Evolutionary conservation across 2,329 filamentous ascomycete genomes (phyloP).

Genomic region (Arthroderma uncinatum): DNA sequence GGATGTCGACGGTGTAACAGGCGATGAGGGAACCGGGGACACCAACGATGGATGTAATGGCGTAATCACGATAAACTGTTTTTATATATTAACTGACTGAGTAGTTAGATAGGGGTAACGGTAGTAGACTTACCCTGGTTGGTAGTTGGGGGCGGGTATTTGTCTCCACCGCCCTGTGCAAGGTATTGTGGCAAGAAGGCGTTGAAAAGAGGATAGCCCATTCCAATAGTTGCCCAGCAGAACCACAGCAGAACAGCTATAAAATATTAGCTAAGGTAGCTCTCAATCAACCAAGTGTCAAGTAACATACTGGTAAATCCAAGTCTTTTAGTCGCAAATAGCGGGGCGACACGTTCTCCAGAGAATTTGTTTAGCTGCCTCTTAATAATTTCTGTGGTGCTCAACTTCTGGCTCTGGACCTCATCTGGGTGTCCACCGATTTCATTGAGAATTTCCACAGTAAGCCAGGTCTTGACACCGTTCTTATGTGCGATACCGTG

Average conservation of each 20-base stretch:
- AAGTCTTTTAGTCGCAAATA: constrained; percentile 44
- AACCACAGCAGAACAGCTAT: constrained; percentile 53
- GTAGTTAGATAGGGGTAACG: background rate
- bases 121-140: constrained; percentile 22
- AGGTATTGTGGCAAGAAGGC: constrained; percentile 83
- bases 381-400: constrained; percentile 41
- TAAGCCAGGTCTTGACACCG: constrained; percentile 59
- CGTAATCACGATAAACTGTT: constrained; percentile 62
- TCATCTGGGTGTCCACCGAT: constrained; percentile 42
- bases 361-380: constrained; percentile 57
- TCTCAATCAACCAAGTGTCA: constrained; percentile 26
- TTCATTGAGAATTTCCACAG: constrained; percentile 53
- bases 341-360: constrained; percentile 52
- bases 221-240: constrained; percentile 70
- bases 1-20: constrained; percentile 59
- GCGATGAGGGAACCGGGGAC: constrained; percentile 67
- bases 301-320: constrained; percentile 35
- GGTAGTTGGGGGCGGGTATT: constrained; percentile 27
- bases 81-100: constrained; percentile 13
- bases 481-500: constrained; percentile 68
- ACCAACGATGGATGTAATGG: constrained; percentile 65
- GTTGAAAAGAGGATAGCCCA: constrained; percentile 83
- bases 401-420: constrained; percentile 31
- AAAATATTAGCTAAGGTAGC: constrained; percentile 10
- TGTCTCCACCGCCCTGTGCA: constrained; percentile 42